Conservation (phyloP, 495 filamentous ascomycete species). For the Lepidopterella palustris region DNA sequence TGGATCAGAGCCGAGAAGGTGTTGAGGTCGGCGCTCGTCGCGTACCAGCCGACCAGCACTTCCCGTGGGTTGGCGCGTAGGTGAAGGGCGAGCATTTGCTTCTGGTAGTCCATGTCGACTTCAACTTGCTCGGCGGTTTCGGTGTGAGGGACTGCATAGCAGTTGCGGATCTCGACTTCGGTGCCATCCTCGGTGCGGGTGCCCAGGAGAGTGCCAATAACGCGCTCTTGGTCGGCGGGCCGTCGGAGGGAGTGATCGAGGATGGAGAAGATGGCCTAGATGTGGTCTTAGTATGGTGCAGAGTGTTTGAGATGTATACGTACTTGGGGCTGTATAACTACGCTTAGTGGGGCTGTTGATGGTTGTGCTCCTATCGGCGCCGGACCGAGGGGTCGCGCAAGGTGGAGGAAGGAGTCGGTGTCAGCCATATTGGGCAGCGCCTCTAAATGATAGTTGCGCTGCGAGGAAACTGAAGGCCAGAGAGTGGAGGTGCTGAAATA, state of each 20-base stretch:
- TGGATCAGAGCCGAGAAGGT: conserved; percentile 97
- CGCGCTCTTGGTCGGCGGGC: conserved; percentile 81
- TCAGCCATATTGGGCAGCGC: conserved; percentile 64
- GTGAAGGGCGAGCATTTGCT: conserved; percentile 92
- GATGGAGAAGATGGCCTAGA: conserved; percentile 87
- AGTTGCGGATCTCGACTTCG: conserved; percentile 89
- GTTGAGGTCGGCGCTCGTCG: conserved; percentile 90
- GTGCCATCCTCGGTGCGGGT: conserved; percentile 89
- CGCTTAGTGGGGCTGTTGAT: conserved; percentile 81
- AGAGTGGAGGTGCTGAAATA: neutral
- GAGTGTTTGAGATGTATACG: conserved; percentile 16
- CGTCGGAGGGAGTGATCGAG: conserved; percentile 92
- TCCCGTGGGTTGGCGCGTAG: conserved; percentile 91
- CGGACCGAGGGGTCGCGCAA: conserved; percentile 84
- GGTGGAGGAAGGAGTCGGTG: conserved; percentile 81
- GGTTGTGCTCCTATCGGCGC: conserved; percentile 68
- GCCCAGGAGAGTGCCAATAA: conserved; percentile 92
- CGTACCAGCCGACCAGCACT: conserved; percentile 95
- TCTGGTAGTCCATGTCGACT: conserved; percentile 99
- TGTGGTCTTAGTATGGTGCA: neutral
- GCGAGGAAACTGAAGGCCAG: conserved; percentile 1
- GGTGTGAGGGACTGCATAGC: conserved; percentile 95
- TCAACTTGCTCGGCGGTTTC: conserved; percentile 98
- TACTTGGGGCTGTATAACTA: conserved; percentile 94
- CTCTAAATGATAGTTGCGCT: neutral